Conservation (phyloP, 345 rosid genomes). For the Citrus hindsii region DNA sequence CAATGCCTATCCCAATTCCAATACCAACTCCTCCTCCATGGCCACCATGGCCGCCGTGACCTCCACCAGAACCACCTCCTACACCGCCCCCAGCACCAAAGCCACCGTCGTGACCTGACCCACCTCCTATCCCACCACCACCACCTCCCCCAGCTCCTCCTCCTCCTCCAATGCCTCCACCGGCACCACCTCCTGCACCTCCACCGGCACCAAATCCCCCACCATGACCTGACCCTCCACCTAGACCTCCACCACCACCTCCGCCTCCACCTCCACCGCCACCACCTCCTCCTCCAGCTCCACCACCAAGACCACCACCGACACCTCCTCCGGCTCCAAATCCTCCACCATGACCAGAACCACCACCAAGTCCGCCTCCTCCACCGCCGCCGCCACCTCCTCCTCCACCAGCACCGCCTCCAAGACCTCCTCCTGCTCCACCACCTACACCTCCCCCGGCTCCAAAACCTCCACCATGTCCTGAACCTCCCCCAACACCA, state of each 20-base stretch:
- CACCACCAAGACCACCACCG: conserved; percentile 39
- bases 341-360: conserved; percentile 41
- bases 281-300: conserved; percentile 27
- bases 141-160: conserved; percentile 38
- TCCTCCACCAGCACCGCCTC: conserved; percentile 35
- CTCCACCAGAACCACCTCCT: conserved; percentile 11
- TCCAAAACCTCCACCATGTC: conserved; percentile 41
- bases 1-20: conserved; percentile 26
- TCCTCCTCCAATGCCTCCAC: conserved; percentile 34
- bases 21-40: conserved; percentile 28
- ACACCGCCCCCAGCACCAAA: conserved; percentile 45
- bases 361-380: conserved; percentile 48
- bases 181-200: conserved; percentile 35
- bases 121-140: conserved; percentile 51
- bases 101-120: conserved; percentile 58
- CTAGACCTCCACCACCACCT: conserved; percentile 37
- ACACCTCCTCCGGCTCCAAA: conserved; percentile 41
- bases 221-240: conserved; percentile 29
- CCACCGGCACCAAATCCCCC: conserved; percentile 46
- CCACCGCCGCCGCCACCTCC: conserved; percentile 34
- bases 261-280: conserved; percentile 42
- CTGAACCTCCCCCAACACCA: conserved; percentile 35
- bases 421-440: conserved; percentile 31
- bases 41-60: neutral
- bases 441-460: conserved; percentile 39